Evolutionary conservation across 345 rosid genomes (phyloP).

Genomic region (Trapa bicornis): DNA sequence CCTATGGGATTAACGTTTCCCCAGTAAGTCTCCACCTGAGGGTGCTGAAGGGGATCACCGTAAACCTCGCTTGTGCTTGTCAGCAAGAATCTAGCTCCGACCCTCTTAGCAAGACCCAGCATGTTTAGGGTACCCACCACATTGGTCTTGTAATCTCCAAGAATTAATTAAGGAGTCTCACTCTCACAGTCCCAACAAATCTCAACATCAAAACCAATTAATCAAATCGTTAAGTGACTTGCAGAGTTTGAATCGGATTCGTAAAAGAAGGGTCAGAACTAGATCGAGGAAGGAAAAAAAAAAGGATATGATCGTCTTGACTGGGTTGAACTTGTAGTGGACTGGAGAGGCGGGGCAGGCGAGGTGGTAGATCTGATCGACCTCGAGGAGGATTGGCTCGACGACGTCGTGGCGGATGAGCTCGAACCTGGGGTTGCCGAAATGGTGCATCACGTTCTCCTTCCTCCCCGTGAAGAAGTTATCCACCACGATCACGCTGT

Average conservation of each 20-base stretch:
- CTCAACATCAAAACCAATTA: not conserved
- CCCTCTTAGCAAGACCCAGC: conserved; percentile 91
- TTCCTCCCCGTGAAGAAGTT: conserved; percentile 95
- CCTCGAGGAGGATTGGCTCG: conserved; percentile 78
- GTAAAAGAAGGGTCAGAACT: no score
- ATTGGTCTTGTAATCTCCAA: conserved; percentile 54
- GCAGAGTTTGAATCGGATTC: no score
- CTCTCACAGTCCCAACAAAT: not conserved
- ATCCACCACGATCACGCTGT: conserved; percentile 94
- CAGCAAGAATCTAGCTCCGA: conserved; percentile 78
- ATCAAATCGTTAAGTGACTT: not conserved
- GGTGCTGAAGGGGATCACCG: conserved; percentile 98
- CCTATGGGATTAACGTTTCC: conserved; percentile 99
- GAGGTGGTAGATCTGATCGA: conserved; percentile 98
- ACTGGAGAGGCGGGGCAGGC: conserved; percentile 99
- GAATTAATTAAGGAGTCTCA: conserved; percentile 16
- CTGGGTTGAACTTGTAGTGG: conserved; percentile 94
- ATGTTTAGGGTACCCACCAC: conserved; percentile 94
- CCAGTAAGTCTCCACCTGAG: conserved; percentile 99
- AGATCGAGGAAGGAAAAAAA: not conserved
- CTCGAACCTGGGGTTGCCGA: conserved; percentile 85
- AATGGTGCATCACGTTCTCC: conserved; percentile 96
- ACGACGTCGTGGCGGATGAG: conserved; percentile 93
- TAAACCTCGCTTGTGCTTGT: conserved; percentile 98
- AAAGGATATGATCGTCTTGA: conserved; percentile 83